Percentiles rank a stretch among this genome's conserved stretches.
Evolutionary conservation across 2,329 filamentous ascomycete species (phyloP).

Genomic region (Fusarium sambucinum): DNA sequence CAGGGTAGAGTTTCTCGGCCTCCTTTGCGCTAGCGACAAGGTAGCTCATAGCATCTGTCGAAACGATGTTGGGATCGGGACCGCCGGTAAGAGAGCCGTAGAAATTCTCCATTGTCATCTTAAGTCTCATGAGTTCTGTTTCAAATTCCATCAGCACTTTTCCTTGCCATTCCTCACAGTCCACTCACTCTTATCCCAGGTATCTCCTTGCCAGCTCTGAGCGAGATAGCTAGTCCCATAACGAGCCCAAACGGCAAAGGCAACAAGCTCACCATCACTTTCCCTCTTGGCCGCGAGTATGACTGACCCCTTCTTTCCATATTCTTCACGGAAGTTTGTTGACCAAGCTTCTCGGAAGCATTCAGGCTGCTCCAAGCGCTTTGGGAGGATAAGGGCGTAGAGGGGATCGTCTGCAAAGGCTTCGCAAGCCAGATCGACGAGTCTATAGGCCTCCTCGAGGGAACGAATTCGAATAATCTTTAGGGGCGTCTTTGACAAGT

Average conservation of each 20-base stretch:
- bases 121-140: conserved; percentile 13
- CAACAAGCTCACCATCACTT: conserved; percentile 1
- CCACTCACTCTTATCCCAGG: conserved; percentile 20
- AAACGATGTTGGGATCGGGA: not conserved
- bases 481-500: not conserved
- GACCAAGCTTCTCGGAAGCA: conserved; percentile 19
- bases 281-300: conserved; percentile 4
- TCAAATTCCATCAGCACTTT: accelerated
- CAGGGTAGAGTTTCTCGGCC: conserved; percentile 5
- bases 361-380: conserved; percentile 15
- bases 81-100: not conserved
- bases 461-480: conserved; percentile 13
- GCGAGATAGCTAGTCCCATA: conserved; percentile 28
- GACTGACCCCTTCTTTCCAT: conserved; percentile 13
- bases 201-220: conserved; percentile 35
- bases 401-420: conserved; percentile 20
- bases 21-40: not conserved
- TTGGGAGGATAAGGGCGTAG: conserved; percentile 13
- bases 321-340: conserved; percentile 9
- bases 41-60: not conserved
- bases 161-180: not conserved
- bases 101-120: not conserved
- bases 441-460: conserved; percentile 10
- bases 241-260: conserved; percentile 28
- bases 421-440: conserved; percentile 8